Conservation (phyloP, 2,329 filamentous ascomycete species). For the Trichoderma pleuroti region DNA sequence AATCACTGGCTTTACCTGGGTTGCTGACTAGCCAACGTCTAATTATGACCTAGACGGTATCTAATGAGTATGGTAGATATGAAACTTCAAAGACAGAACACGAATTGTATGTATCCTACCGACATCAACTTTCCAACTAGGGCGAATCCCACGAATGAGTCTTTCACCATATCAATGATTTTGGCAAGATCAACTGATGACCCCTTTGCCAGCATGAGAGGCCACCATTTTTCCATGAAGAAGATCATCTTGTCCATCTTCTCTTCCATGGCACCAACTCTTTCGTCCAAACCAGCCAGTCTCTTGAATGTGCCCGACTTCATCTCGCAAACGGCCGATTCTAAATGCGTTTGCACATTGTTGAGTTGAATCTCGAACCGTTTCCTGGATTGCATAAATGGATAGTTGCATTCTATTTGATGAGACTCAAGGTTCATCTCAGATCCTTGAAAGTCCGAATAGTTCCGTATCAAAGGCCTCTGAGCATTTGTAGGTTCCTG, state of each 20-base stretch:
- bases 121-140: background rate
- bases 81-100: background rate
- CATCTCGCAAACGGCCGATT: background rate
- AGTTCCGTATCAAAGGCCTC: no score
- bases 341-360: background rate
- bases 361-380: background rate
- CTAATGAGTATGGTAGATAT: background rate
- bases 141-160: no score
- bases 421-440: background rate
- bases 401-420: background rate
- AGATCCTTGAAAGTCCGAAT: background rate
- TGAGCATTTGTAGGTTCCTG: background rate
- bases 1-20: background rate
- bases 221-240: background rate
- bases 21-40: background rate
- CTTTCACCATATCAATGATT: accelerated
- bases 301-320: background rate
- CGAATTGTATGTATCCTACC: background rate
- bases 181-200: background rate
- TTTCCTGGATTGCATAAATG: background rate
- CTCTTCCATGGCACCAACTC: background rate
- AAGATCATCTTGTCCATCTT: background rate
- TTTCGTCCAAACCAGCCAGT: background rate
- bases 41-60: background rate
- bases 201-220: background rate